Evolutionary conservation across 2,329 filamentous ascomycete genomes (phyloP), one percentile per base, ranked within the genome.

Genomic region (Raffaelea deltoideospora): DNA sequence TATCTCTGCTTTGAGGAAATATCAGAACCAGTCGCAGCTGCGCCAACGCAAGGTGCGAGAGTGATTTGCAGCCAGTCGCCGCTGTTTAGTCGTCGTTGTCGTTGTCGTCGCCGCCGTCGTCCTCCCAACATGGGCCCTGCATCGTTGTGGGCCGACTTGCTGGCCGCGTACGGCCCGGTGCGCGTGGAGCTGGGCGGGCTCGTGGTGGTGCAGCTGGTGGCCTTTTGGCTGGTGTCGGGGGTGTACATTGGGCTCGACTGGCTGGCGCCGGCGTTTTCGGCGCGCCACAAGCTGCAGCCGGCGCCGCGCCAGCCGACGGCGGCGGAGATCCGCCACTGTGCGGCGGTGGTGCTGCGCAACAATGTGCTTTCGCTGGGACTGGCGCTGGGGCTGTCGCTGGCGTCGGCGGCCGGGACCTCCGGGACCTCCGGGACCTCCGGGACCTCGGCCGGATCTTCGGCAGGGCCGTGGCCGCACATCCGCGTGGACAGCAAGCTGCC

Each of bases 231-330:
- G 24, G 60, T 60, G 1, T 61, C 56, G 5, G 44, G 49, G 10
- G 21, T 58, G 34, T 69, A 64, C 44, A 50, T 64, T 19, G 49
- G 47, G 1, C 55, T 72, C 13, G 63, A 67, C 43, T 29, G 41
- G 10, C 10, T 63, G 10, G 53, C 58, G n/a, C 68, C 69, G 0
- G 32, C 46, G 9, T 72, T 69, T 44, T 64, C 67, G 0, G 53
- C 53, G 8, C 55, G 54, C 5, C 67, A 72, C 54, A 72, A 72
- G 47, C 62, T 72, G 39, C 69, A 72, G 42, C 64, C 65, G 0
- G 56, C 60, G 0, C 59, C 60, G 1, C 64, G 61, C 34, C 66
- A 69, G 44, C 67, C 68, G 1, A 63, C 58, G 2, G 29, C 47
- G 1, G 43, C 46, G 3, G 63, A 71, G n/a, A 55, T 69, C 19